Base-by-base conservation (phyloP, 371 early-diverging fungal genomes). In the Paramicrosporidium saccamoebae region DNA sequence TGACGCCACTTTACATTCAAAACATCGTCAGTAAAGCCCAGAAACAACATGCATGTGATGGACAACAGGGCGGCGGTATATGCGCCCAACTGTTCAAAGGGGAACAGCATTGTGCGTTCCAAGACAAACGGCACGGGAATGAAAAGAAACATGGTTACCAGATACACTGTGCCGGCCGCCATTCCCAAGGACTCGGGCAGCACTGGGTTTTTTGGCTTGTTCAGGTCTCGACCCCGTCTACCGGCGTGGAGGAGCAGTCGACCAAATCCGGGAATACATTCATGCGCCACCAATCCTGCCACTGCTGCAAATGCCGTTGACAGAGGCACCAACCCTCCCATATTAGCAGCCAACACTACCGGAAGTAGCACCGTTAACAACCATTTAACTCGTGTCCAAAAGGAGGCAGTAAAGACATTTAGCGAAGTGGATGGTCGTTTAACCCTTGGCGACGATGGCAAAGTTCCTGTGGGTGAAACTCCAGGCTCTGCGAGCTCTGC, bases 1-100 rank as follows among this genome's bases (percentile, higher is more conserved):
- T 75, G 66, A 19, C 81, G 45, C 92, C 96, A 92, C 16, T 72
- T 48, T 22, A 95, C 64, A 39, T 88, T 74, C 26, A 92, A 53
- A 9, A 90, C 74, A 42, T 95, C 96, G 44, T 95, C 96, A 12
- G 81, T 75, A 38, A 92, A 92, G 5, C 96, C 96, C 21, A 95
- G 50, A 13, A 95, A 59, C 1, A 77, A 63, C 84, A 88, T 95
- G 21, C 66, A 66, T 32, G 68, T 68, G 21, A 84, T 49, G 8
- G 81, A 64, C 9, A 92, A 43, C 3, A 92, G 41, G 3, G 72
- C 81, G 3, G 77, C 64, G 9, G 88, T 40, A 15, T 68, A 65
- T 40, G 73, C 69, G 7, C 66, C 73, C 10, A 92, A 48, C 61
- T 72, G 28, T 9, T 12, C 10, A 12, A 16, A 12, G 18, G 18